Percentiles rank a stretch among this genome's conserved stretches.
phyloP scores from a whole-genome alignment of 163 green algal genomes.

The Chloromonas sp. region DNA sequence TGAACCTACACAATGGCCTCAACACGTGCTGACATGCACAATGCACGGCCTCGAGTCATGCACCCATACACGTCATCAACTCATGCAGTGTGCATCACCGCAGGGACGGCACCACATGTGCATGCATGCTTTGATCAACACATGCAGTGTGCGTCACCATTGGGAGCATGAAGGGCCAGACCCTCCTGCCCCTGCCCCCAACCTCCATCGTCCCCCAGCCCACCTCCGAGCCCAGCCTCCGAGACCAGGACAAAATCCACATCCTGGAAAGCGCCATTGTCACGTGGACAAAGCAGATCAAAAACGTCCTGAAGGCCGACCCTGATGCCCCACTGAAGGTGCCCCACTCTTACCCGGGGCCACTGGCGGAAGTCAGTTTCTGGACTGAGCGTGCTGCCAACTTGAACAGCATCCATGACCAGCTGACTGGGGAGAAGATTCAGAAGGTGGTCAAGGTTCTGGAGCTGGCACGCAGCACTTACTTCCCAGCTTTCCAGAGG shows the following conservation, averaged over 20 bases:
- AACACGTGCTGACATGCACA: no score
- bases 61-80: no score
- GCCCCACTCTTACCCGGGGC: slow-evolving; percentile 51
- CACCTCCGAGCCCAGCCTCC: slow-evolving; percentile 26
- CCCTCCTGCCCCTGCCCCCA: slow-evolving; percentile 73
- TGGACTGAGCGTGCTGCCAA: slow-evolving; percentile 74
- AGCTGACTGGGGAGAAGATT: slow-evolving; percentile 65
- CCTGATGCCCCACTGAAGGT: slow-evolving; percentile 60
- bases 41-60: no score
- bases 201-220: slow-evolving; percentile 24
- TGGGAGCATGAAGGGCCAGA: slow-evolving; percentile 82
- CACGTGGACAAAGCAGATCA: slow-evolving; percentile 88
- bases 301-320: slow-evolving; percentile 76
- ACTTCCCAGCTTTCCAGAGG: slow-evolving; percentile 72
- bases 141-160: slow-evolving; percentile 69
- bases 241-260: slow-evolving; percentile 74
- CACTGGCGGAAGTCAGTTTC: slow-evolving; percentile 80
- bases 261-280: slow-evolving; percentile 70
- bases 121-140: no score
- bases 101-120: no score
- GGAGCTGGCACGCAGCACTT: slow-evolving; percentile 70
- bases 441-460: slow-evolving; percentile 70
- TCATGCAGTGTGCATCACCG: no score
- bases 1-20: no score
- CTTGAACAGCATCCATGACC: slow-evolving; percentile 75